phyloP scores from a whole-genome alignment of 2,329 filamentous ascomycete species.

The Penicillium fuscoglaucum region DNA sequence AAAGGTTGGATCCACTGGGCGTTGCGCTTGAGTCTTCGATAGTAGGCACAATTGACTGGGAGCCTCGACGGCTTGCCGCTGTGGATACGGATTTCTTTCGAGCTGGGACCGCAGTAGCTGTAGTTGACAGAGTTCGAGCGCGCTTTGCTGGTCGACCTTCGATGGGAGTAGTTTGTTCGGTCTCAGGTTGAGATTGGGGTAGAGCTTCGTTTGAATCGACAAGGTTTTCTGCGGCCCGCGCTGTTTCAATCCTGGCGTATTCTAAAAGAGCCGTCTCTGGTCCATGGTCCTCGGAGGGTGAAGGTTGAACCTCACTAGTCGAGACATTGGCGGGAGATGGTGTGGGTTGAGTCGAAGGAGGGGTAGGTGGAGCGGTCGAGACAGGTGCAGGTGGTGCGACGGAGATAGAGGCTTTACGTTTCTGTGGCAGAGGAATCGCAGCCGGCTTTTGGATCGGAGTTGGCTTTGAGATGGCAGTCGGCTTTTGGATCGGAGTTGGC shows the following conservation, averaged over 20 bases:
- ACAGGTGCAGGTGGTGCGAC: constrained; percentile 19
- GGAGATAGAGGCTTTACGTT: constrained; percentile 31
- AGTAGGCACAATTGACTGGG: constrained; percentile 24
- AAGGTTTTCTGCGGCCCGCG: constrained; percentile 9
- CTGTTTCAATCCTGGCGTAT: constrained; percentile 3
- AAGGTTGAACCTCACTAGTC: constrained; percentile 15
- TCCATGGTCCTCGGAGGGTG: constrained; percentile 17
- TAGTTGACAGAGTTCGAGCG: constrained; percentile 19
- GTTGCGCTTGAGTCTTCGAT: constrained; percentile 24
- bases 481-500: neutral
- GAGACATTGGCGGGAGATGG: constrained; percentile 19
- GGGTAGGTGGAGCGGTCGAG: constrained; percentile 5
- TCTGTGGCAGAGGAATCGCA: constrained; percentile 30
- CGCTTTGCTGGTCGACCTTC: constrained; percentile 34
- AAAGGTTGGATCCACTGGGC: constrained; percentile 21
- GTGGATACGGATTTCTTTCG: constrained; percentile 14
- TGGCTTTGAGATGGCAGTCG: neutral
- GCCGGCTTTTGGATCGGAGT: constrained; percentile 9
- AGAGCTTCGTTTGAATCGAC: constrained; percentile 6
- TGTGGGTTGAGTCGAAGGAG: constrained; percentile 20
- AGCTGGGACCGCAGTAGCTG: constrained; percentile 11
- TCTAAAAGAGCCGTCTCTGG: constrained; percentile 8
- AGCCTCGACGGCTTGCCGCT: constrained; percentile 12
- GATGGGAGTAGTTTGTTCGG: constrained; percentile 9
- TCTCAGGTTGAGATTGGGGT: constrained; percentile 1